Evolutionary conservation across 2,329 filamentous ascomycete species (phyloP).

Genomic region (Davidsoniella australis): DNA sequence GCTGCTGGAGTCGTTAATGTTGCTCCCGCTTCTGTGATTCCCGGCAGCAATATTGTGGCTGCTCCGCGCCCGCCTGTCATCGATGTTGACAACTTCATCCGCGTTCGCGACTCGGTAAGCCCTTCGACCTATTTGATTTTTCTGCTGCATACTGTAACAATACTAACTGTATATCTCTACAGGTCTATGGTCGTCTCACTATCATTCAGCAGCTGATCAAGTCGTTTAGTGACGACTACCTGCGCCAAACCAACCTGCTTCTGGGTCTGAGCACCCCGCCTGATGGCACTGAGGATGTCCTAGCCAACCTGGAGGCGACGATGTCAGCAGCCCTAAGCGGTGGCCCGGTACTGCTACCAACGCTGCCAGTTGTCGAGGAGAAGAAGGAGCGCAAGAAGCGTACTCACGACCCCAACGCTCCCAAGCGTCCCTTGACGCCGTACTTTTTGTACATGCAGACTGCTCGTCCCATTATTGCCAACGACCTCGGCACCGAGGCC

Average conservation of each 20-base stretch:
- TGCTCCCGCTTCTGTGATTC: constrained; percentile 19
- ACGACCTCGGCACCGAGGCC: constrained; percentile 55
- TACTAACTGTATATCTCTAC: constrained; percentile 14
- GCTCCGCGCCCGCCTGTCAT: constrained; percentile 22
- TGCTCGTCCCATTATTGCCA: constrained; percentile 65
- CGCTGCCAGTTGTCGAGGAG: constrained; percentile 36
- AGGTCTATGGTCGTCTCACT: constrained; percentile 43
- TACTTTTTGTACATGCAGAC: constrained; percentile 93
- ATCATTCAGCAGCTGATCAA: constrained; percentile 66
- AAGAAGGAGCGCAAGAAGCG: constrained; percentile 86
- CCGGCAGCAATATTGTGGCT: constrained; percentile 13
- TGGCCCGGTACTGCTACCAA: constrained; percentile 22
- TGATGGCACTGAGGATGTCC: constrained; percentile 25
- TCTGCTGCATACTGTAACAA: background rate
- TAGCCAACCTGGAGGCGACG: constrained; percentile 34
- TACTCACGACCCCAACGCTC: constrained; percentile 77
- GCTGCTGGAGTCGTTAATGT: constrained; percentile 21
- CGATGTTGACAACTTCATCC: constrained; percentile 59
- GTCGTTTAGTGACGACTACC: constrained; percentile 65
- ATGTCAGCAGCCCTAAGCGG: constrained; percentile 28
- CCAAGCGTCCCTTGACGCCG: constrained; percentile 82
- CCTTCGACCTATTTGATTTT: background rate
- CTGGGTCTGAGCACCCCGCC: constrained; percentile 44
- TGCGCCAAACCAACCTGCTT: constrained; percentile 74
- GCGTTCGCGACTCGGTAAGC: constrained; percentile 69